These are phyloP conservation scores for Ustilago bromivora DNA, from an alignment of 1,284 basidiomycete genomes.

Conservation along the genomic window DNA sequence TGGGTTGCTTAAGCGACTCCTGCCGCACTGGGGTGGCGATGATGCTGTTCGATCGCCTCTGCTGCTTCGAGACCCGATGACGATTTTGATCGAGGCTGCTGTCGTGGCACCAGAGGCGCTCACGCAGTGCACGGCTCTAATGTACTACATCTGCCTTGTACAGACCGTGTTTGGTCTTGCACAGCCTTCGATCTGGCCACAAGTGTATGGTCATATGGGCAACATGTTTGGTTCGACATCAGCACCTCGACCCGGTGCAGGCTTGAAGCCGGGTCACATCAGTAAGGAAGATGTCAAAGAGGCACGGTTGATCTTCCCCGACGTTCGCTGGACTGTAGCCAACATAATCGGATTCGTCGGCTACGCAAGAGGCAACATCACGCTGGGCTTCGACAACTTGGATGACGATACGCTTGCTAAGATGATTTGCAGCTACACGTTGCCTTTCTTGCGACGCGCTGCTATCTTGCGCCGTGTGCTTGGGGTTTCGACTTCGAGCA, in stretches of 20 bases:
- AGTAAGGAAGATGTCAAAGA: slow-evolving; percentile 50
- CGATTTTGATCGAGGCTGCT: slow-evolving; percentile 66
- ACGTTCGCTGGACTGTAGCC: slow-evolving; percentile 66
- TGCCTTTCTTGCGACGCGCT: slow-evolving; percentile 92
- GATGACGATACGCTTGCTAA: slow-evolving; percentile 76
- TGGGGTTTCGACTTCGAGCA: slow-evolving; percentile 12
- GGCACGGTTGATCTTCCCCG: slow-evolving; percentile 60
- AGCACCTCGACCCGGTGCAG: slow-evolving; percentile 36
- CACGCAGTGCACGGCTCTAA: slow-evolving; percentile 64
- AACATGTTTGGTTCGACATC: slow-evolving; percentile 30
- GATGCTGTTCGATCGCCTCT: slow-evolving; percentile 64
- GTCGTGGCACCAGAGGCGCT: slow-evolving; percentile 60
- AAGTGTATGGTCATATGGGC: slow-evolving; percentile 47
- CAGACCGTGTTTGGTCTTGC: slow-evolving; percentile 68
- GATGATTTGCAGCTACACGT: slow-evolving; percentile 86
- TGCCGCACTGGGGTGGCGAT: slow-evolving; percentile 68
- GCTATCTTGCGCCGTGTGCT: slow-evolving; percentile 86
- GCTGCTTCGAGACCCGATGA: slow-evolving; percentile 65
- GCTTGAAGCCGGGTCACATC: slow-evolving; percentile 38
- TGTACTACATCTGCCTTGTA: slow-evolving; percentile 68
- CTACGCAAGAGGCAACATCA: slow-evolving; percentile 68
- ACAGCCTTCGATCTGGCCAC: slow-evolving; percentile 65
- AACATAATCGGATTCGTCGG: slow-evolving; percentile 67
- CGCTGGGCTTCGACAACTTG: slow-evolving; percentile 67
- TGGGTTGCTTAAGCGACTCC: slow-evolving; percentile 64